A percentile compares a stretch with the other conserved stretches of the same genome.
Evolutionary conservation across 2,329 filamentous ascomycete species (phyloP).

Genomic region (Penicillium sp.): DNA sequence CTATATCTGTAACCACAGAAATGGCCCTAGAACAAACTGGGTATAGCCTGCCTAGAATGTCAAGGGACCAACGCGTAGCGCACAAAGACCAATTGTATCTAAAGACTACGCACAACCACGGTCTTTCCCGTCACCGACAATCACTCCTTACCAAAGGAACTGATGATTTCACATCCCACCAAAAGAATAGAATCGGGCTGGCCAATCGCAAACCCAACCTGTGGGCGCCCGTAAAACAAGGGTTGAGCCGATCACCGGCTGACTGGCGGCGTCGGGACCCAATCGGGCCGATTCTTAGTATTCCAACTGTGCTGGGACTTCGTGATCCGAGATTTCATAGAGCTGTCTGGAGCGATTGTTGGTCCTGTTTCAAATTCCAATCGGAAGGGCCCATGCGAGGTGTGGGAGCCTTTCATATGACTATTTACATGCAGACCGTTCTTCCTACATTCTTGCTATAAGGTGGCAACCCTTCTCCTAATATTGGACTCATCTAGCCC

Average conservation of each 20-base stretch:
- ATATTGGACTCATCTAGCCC: not conserved
- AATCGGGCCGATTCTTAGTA: slow-evolving; percentile 19
- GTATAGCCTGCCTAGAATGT: too few species aligned
- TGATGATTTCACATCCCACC: not conserved
- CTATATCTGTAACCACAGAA: too few species aligned
- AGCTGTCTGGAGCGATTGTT: slow-evolving; percentile 1
- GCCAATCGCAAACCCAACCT: slow-evolving; percentile 2
- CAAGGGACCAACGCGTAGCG: too few species aligned
- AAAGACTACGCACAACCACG: too few species aligned
- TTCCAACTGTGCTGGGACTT: not conserved
- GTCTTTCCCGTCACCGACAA: too few species aligned
- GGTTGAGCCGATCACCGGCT: slow-evolving; percentile 10
- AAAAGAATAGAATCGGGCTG: slow-evolving; percentile 1
- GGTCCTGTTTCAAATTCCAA: slow-evolving; percentile 6
- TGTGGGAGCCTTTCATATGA: not conserved
- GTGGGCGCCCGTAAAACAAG: not conserved
- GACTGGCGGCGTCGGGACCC: slow-evolving; percentile 8
- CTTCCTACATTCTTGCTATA: not conserved
- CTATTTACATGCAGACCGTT: not conserved
- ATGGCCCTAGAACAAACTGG: too few species aligned
- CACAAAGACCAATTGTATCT: not conserved
- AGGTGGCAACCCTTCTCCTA: not conserved
- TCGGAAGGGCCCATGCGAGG: not conserved
- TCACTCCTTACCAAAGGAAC: not conserved
- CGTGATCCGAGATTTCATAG: not conserved